Evolutionary conservation across 306 rosid genomes (phyloP).

Genomic region (Castanea crenata): DNA sequence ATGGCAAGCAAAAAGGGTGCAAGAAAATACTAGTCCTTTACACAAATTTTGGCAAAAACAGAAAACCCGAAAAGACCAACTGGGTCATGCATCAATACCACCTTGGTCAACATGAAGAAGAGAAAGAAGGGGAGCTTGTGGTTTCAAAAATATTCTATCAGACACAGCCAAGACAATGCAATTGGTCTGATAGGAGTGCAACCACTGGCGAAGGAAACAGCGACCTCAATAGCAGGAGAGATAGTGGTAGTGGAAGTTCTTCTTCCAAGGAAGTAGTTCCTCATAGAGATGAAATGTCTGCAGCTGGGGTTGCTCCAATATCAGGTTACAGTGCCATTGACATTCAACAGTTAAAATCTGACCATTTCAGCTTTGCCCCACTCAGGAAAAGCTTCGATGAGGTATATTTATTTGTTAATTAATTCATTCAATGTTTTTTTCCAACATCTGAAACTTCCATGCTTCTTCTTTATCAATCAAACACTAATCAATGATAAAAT

Average conservation of each 20-base stretch:
- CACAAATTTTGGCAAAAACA: constrained; percentile 89
- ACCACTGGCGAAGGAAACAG: constrained; percentile 47
- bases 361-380: constrained; percentile 73
- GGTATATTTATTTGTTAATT: constrained; percentile 34
- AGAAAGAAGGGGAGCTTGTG: constrained; percentile 92
- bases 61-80: constrained; percentile 92
- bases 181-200: constrained; percentile 68
- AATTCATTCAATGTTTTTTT: background rate
- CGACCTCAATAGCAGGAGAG: constrained; percentile 40
- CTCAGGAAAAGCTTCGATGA: constrained; percentile 72
- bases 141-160: constrained; percentile 93
- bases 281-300: constrained; percentile 51
- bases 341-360: constrained; percentile 68
- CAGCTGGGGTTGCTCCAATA: constrained; percentile 37
- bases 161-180: constrained; percentile 95
- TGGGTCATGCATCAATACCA: constrained; percentile 99
- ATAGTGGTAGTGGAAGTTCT: constrained; percentile 66
- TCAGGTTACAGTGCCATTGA: constrained; percentile 52
- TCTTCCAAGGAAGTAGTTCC: constrained; percentile 64
- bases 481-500: background rate
- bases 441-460: background rate
- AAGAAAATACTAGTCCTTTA: constrained; percentile 91
- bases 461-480: constrained; percentile 2
- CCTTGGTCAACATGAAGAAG: constrained; percentile 83
- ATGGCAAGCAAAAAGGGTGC: constrained; percentile 89